These are phyloP conservation scores for Wallacemonas rigidus DNA, from an alignment of 208 protist species.

Conservation along the genomic window DNA sequence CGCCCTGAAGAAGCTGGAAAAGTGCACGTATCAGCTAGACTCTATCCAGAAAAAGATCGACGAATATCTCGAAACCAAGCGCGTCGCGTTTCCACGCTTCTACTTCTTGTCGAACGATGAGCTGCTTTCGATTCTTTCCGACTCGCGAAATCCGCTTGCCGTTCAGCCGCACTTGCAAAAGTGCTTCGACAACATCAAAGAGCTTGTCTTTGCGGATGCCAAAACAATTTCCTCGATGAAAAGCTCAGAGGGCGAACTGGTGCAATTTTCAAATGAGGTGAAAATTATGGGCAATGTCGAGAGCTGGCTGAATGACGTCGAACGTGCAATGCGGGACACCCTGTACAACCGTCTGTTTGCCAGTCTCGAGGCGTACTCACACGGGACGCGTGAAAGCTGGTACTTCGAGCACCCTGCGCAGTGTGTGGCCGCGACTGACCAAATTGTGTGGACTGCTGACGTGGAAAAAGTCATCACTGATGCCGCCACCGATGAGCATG, in stretches of 20 bases:
- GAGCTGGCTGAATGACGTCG: conserved; percentile 93
- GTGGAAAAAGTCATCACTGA: conserved; percentile 76
- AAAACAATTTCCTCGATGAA: conserved; percentile 88
- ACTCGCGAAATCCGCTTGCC: conserved; percentile 93
- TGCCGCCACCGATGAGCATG: conserved; percentile 20
- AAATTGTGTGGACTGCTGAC: conserved; percentile 93
- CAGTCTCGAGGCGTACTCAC: conserved; percentile 61
- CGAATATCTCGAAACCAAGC: conserved; percentile 96
- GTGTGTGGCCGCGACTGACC: conserved; percentile 85
- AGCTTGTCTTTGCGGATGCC: conserved; percentile 75
- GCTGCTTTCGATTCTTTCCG: conserved; percentile 96
- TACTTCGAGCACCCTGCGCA: conserved; percentile 92
- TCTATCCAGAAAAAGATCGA: conserved; percentile 95
- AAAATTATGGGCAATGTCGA: conserved; percentile 93
- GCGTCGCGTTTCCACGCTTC: conserved; percentile 95
- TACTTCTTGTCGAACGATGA: conserved; percentile 98
- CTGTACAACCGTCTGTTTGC: conserved; percentile 63
- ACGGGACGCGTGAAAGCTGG: conserved; percentile 78
- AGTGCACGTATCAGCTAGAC: conserved; percentile 89
- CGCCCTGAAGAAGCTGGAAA: conserved; percentile 83
- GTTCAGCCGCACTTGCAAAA: conserved; percentile 96
- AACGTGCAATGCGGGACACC: conserved; percentile 87
- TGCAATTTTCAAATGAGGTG: conserved; percentile 78
- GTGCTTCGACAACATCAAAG: conserved; percentile 95
- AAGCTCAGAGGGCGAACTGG: conserved; percentile 89